Percentiles rank a stretch among this genome's conserved stretches.
These are phyloP conservation scores for Stagonosporopsis cucurbitacearum DNA, from an alignment of 2,329 filamentous ascomycete genomes.

Conservation along the genomic window DNA sequence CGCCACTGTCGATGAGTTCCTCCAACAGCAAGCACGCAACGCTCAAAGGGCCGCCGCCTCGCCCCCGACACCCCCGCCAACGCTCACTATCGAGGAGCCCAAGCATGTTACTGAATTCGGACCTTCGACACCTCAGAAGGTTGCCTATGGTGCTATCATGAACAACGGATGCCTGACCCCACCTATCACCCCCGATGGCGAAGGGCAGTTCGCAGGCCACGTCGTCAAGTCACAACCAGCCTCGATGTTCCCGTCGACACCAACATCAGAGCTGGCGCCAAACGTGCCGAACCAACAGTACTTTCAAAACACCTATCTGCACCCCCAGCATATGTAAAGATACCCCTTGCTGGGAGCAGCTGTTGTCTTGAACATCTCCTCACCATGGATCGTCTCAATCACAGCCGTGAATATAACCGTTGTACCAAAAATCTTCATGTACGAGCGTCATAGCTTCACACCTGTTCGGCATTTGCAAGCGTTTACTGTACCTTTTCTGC, in stretches of 20 bases:
- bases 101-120: conserved; percentile 60
- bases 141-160: conserved; percentile 66
- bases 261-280: conserved; percentile 42
- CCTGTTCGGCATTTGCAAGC: conserved; percentile 48
- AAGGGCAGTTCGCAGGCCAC: conserved; percentile 43
- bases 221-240: conserved; percentile 40
- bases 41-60: conserved; percentile 48
- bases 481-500: conserved; percentile 40
- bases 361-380: conserved; percentile 25
- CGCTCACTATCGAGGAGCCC: conserved; percentile 57
- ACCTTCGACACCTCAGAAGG: conserved; percentile 82
- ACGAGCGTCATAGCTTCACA: conserved; percentile 51
- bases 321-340: conserved; percentile 45
- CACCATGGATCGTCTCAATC: conserved; percentile 19
- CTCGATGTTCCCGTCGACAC: conserved; percentile 46
- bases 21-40: conserved; percentile 64
- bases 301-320: conserved; percentile 45
- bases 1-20: conserved; percentile 69
- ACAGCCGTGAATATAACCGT: conserved; percentile 29
- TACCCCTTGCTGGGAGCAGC: conserved; percentile 19
- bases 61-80: conserved; percentile 66
- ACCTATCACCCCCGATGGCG: conserved; percentile 78
- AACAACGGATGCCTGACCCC: conserved; percentile 82
- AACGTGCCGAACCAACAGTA: conserved; percentile 45
- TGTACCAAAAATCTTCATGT: conserved; percentile 48